These are phyloP conservation scores for Pestalotiopsis sp. DNA, from an alignment of 2,329 filamentous ascomycete genomes.

Conservation along the genomic window DNA sequence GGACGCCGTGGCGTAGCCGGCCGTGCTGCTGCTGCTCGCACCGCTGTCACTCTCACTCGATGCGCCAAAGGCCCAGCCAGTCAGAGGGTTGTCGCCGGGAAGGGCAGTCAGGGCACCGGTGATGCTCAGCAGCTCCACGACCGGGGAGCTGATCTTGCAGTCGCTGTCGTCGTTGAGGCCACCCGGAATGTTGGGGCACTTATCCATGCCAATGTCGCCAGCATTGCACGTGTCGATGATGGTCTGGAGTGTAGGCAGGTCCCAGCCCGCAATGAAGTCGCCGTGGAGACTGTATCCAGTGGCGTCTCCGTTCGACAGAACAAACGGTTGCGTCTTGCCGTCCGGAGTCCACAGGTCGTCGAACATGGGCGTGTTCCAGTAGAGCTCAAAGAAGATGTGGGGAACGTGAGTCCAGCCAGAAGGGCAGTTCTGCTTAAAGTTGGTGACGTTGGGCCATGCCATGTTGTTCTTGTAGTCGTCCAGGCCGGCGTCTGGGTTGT, in stretches of 20 bases:
- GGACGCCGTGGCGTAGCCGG: neutral
- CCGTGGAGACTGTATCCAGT: conserved; percentile 72
- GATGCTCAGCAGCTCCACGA: conserved; percentile 41
- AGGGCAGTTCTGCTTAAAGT: conserved; percentile 57
- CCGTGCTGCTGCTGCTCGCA: neutral
- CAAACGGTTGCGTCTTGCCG: conserved; percentile 62
- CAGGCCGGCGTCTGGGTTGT: conserved; percentile 64
- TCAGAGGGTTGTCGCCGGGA: conserved; percentile 58
- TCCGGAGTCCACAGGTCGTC: conserved; percentile 53
- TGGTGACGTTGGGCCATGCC: conserved; percentile 56
- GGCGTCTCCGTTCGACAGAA: conserved; percentile 68
- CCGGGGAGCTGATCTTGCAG: conserved; percentile 54
- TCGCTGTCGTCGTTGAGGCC: conserved; percentile 49
- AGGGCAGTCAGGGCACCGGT: conserved; percentile 42
- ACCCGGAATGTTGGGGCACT: conserved; percentile 59
- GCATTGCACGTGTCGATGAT: conserved; percentile 69
- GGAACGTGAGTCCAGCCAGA: conserved; percentile 55
- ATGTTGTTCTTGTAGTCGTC: conserved; percentile 66
- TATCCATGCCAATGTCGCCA: conserved; percentile 60
- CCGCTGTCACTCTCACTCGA: neutral
- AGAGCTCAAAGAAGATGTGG: conserved; percentile 60
- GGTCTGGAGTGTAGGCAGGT: conserved; percentile 62
- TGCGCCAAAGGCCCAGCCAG: conserved; percentile 41
- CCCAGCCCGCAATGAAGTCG: conserved; percentile 76
- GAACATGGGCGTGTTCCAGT: conserved; percentile 61